Percentiles rank a stretch among this genome's conserved stretches.
These are phyloP conservation scores for Parachaetomium inaequale DNA, from an alignment of 495 filamentous ascomycete species.

Conservation along the genomic window DNA sequence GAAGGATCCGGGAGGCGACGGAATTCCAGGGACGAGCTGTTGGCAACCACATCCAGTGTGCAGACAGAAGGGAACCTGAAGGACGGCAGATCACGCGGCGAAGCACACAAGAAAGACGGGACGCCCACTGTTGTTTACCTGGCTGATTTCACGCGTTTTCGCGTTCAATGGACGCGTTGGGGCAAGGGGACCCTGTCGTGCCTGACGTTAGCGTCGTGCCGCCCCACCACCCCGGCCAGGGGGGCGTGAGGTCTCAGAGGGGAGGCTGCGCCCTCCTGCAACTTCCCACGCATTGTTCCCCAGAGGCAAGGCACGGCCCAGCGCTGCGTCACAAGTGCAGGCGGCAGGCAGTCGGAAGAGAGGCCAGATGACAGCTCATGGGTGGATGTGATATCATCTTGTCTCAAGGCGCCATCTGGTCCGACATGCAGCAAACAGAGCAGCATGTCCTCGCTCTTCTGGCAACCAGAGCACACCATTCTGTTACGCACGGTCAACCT, in stretches of 20 bases:
- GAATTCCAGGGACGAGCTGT: background rate
- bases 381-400: slow-evolving; percentile 3
- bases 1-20: slow-evolving; percentile 1
- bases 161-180: slow-evolving; percentile 23
- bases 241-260: slow-evolving; percentile 15
- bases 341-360: background rate
- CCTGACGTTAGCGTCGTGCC: slow-evolving; percentile 18
- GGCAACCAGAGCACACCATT: background rate
- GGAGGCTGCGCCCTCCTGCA: slow-evolving; percentile 10
- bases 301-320: background rate
- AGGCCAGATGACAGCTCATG: background rate
- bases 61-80: slow-evolving; percentile 4
- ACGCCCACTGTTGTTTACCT: slow-evolving; percentile 28
- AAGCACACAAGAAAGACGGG: slow-evolving; percentile 19
- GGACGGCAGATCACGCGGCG: slow-evolving; percentile 22
- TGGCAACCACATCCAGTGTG: slow-evolving; percentile 19
- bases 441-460: background rate
- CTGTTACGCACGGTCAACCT: background rate
- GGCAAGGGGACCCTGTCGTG: slow-evolving; percentile 20
- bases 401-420: background rate
- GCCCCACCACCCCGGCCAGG: slow-evolving; percentile 15
- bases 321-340: background rate
- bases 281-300: slow-evolving; percentile 10
- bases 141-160: slow-evolving; percentile 24
- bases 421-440: background rate